Conservation (phyloP, 495 filamentous ascomycete genomes). For the Xylaria nigripes region DNA sequence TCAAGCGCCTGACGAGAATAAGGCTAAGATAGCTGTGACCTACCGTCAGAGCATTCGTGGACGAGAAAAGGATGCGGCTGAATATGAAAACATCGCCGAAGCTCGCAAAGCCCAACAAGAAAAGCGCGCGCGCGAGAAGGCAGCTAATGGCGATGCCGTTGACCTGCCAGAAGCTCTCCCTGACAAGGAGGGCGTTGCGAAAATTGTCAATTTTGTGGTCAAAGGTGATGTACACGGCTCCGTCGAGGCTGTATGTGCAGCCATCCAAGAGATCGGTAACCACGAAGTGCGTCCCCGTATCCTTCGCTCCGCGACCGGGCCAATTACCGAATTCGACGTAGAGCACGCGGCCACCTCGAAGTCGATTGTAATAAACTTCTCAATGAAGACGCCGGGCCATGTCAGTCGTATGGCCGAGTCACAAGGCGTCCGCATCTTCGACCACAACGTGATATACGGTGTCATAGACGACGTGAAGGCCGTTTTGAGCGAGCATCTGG, state of each 20-base stretch:
- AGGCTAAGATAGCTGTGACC: slow-evolving; percentile 70
- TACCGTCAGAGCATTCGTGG: slow-evolving; percentile 54
- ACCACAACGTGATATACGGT: slow-evolving; percentile 89
- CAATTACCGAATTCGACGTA: slow-evolving; percentile 77
- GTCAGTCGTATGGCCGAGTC: slow-evolving; percentile 62
- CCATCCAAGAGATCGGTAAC: slow-evolving; percentile 68
- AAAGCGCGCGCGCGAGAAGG: slow-evolving; percentile 44
- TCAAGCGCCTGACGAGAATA: slow-evolving; percentile 68
- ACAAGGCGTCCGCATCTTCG: slow-evolving; percentile 63
- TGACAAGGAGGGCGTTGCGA: slow-evolving; percentile 42
- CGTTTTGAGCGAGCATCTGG: slow-evolving; percentile 56
- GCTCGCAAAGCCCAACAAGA: slow-evolving; percentile 54
- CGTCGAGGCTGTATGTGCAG: slow-evolving; percentile 77
- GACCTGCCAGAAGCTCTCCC: slow-evolving; percentile 14
- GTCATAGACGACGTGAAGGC: slow-evolving; percentile 74
- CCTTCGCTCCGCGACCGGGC: slow-evolving; percentile 67
- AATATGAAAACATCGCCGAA: slow-evolving; percentile 72
- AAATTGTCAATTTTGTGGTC: slow-evolving; percentile 71
- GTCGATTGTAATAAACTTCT: slow-evolving; percentile 78
- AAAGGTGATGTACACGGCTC: slow-evolving; percentile 92
- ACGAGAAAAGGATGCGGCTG: slow-evolving; percentile 36
- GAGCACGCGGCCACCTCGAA: slow-evolving; percentile 71
- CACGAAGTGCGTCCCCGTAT: slow-evolving; percentile 72
- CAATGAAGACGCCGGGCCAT: slow-evolving; percentile 58
- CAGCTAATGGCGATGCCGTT: slow-evolving; percentile 8